Evolutionary conservation across 495 filamentous ascomycete species (phyloP), one percentile per base, ranked within the genome.

Genomic region (Zalerion maritima): DNA sequence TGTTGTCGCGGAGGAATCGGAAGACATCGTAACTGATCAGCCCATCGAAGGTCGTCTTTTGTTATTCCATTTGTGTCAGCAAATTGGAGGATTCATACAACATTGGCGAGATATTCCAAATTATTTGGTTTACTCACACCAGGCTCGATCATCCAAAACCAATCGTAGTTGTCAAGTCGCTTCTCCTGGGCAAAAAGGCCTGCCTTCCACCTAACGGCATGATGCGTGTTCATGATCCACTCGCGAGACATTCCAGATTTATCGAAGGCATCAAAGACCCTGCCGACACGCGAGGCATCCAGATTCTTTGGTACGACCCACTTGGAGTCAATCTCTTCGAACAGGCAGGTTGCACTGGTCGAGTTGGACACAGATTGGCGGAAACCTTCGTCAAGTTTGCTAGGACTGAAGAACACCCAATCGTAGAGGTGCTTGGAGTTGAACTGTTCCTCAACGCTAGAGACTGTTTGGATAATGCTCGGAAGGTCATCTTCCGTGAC

Each of bases 341-440:
- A 92, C 34, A 72, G 67, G 20, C 82, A 75, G 19, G 58, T 72
- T 1, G 82, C 81, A 8, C 67, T 75, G 2, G 77, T 71, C 13
- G 86, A 58, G 2, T 73, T 58, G 10, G 71, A 67, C 13, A 80
- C 84, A 32, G 81, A 55, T 35, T 67, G 73, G 38, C 71, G 81
- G 54, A 89, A 89, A 9, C 69, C 57, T 0, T 78, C 69, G 29
- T 80, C 69, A 36, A 89, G 85, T 1, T 75, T 67, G 29, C 74
- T 58, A 42, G 81, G 79, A 47, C 86, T 87, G 41, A 86, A 56
- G 56, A 89, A 89, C 14, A 89, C 78, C 81, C 81, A 89, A 40
- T 87, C 79, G 45, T 87, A 89, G 50, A 76, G 64, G 49, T 75
- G 83, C 21, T 75, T 69, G 31, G 62, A 60, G 46, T 89, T 89